phyloP scores from a whole-genome alignment of 2,329 filamentous ascomycete genomes.

The Penicillium sp. region DNA sequence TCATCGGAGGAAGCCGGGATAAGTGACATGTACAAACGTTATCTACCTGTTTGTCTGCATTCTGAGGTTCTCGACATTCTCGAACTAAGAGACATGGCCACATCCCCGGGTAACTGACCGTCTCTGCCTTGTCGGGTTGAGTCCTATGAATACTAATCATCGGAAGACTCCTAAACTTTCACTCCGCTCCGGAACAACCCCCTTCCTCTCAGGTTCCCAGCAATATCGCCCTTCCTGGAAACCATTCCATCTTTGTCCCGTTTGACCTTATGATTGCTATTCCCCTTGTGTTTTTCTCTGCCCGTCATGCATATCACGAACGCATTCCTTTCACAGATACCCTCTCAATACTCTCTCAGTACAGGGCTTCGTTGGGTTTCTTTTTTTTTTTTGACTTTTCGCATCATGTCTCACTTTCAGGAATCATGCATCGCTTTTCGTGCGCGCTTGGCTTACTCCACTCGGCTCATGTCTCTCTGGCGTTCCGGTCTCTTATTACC shows the following conservation, averaged over 20 bases:
- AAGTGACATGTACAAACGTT: conserved; percentile 1
- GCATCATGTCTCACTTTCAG: conserved; percentile 16
- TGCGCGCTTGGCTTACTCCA: conserved; percentile 10
- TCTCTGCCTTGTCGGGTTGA: background rate
- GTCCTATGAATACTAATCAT: background rate
- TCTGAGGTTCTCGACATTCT: background rate
- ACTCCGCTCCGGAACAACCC: background rate
- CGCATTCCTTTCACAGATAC: conserved; percentile 17
- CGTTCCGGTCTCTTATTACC: conserved; percentile 14
- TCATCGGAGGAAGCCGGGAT: too few relatives aligned
- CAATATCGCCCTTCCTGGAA: background rate
- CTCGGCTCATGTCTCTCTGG: conserved; percentile 13
- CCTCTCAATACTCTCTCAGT: conserved; percentile 13
- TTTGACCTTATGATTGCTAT: background rate
- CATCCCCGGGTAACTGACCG: background rate
- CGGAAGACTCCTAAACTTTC: background rate
- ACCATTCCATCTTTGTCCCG: background rate
- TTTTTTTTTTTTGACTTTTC: conserved; percentile 22
- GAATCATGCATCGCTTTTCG: conserved; percentile 12
- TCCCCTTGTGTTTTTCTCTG: conserved; percentile 1
- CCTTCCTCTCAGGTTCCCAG: background rate
- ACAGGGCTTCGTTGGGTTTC: conserved; percentile 13
- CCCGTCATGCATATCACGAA: conserved; percentile 18
- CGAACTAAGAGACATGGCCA: background rate
- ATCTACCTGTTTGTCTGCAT: background rate